Base-by-base conservation (phyloP, 2,329 filamentous ascomycete species). In the Aspergillus awamori region DNA sequence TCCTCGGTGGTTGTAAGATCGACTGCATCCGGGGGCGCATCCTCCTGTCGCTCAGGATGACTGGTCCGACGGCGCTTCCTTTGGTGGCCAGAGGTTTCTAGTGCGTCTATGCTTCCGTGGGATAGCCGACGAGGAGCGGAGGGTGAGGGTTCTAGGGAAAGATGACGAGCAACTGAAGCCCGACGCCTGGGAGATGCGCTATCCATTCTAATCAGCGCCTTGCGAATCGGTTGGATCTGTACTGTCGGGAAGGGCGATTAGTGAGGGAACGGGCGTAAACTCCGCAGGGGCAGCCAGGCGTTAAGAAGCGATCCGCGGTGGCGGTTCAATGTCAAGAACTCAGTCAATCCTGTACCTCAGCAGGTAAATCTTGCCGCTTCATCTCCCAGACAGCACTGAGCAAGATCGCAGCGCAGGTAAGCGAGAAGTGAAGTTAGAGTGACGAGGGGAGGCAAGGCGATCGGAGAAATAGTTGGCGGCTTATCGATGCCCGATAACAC, bases 1-100 rank as follows among this genome's bases (percentile, higher is more conserved):
- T 77, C 78, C 15, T 81, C 74, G 0, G 81, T 76, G 22, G 76
- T 76, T 2, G 79, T 81, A 22, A 86, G 70, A 68, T 86, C 84
- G 5, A 86, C 76, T 24, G 81, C 75, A 48, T 85, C 82, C 7
- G 83, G 70, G 3, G 74, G 65, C 7, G 69, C 63, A 11, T 63
- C 61, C 10, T 63, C 60, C 15, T 53, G 33, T 52, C 48, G 28
- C 24, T 20, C 17, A 3, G 53, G n/a, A 24, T 61, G 49, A 5
- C 45, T 62, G 3, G 63, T 6, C 6, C 64, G 64, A 28, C 58
- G 66, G 17, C 67, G 65, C 54, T 69, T 69, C 22, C 61, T 57
- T 17, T 39, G 48, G 26, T 49, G 53, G 10, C 33, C n/a, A 22
- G 43, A 39, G 22, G 57, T n/a, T 4, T 53, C 58, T 45, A 13